These are phyloP conservation scores for Pouteria campechiana DNA, from an alignment of 179 eudicot genomes.

Conservation along the genomic window DNA sequence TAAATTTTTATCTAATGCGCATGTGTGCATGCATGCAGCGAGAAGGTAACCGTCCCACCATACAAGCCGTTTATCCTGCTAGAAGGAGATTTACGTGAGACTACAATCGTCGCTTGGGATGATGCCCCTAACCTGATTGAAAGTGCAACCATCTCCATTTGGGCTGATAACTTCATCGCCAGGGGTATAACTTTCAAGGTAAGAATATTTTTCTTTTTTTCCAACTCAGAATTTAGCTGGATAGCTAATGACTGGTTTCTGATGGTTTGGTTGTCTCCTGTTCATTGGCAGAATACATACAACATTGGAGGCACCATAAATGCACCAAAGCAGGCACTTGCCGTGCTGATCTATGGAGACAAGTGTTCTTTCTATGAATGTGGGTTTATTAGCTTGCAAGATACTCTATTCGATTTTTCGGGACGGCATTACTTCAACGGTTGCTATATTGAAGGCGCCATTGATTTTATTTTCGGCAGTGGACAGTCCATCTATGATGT, in stretches of 20 bases:
- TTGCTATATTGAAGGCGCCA: constrained; percentile 37
- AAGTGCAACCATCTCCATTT: constrained; percentile 21
- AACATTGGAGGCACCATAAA: constrained; percentile 5
- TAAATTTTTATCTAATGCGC: too few relatives aligned
- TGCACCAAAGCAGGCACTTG: constrained; percentile 16
- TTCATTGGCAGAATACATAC: constrained; percentile 22
- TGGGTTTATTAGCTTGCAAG: constrained; percentile 36
- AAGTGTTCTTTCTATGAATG: constrained; percentile 26
- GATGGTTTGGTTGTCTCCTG: neutral
- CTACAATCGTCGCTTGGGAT: constrained; percentile 20
- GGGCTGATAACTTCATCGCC: constrained; percentile 29
- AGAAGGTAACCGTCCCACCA: constrained; percentile 19
- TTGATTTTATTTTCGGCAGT: constrained; percentile 45
- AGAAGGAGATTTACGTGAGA: constrained; percentile 22
- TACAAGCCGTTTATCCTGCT: constrained; percentile 33
- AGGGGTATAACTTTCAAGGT: constrained; percentile 25
- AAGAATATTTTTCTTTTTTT: neutral
- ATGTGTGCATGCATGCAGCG: constrained; percentile 31
- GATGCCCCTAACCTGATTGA: constrained; percentile 13
- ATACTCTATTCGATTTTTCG: constrained; percentile 39
- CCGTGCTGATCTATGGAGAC: constrained; percentile 31
- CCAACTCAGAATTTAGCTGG: neutral
- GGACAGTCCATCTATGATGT: constrained; percentile 52
- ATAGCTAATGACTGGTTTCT: too few relatives aligned
- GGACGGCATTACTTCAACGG: constrained; percentile 42